Percentiles rank a stretch among this genome's conserved stretches.
Conservation (phyloP, 768 basidiomycete species). For the Lactarius psammicola region DNA sequence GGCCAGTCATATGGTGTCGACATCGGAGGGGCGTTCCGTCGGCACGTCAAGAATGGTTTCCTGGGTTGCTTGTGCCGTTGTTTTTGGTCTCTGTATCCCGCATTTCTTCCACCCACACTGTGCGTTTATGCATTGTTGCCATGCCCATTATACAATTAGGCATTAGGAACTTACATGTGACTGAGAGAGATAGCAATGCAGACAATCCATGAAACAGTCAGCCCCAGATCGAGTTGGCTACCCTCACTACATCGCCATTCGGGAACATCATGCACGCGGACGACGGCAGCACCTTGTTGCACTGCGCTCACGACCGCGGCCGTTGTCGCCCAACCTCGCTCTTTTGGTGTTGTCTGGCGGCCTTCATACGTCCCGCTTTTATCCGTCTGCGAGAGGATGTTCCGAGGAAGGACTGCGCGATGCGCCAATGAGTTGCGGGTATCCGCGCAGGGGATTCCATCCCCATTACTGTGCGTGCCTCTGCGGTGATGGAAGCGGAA, state of each 20-base stretch:
- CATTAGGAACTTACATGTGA: conserved; percentile 8
- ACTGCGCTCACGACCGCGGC: conserved; percentile 71
- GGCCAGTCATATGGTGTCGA: background rate
- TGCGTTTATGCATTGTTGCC: conserved; percentile 19
- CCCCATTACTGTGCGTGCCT: conserved; percentile 30
- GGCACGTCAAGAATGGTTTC: conserved; percentile 9
- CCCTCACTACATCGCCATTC: conserved; percentile 68
- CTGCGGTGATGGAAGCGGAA: conserved; percentile 46
- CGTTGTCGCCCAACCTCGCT: conserved; percentile 77
- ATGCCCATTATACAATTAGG: conserved; percentile 23
- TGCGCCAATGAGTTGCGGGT: conserved; percentile 69
- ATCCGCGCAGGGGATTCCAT: conserved; percentile 54
- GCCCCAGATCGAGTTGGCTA: conserved; percentile 48
- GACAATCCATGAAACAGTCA: background rate
- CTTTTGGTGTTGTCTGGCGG: conserved; percentile 56
- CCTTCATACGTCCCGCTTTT: conserved; percentile 42
- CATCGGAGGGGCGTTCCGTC: conserved; percentile 11
- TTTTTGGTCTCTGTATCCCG: conserved; percentile 20
- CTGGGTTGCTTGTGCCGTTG: conserved; percentile 2
- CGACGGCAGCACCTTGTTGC: conserved; percentile 66
- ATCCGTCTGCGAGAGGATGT: conserved; percentile 52
- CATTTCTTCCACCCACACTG: conserved; percentile 10
- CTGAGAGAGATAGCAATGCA: background rate
- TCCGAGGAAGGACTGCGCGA: conserved; percentile 83
- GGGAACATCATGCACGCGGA: conserved; percentile 79